Base-by-base conservation (phyloP, 176 grass and related monocot genomes). In the Avena insularis region DNA sequence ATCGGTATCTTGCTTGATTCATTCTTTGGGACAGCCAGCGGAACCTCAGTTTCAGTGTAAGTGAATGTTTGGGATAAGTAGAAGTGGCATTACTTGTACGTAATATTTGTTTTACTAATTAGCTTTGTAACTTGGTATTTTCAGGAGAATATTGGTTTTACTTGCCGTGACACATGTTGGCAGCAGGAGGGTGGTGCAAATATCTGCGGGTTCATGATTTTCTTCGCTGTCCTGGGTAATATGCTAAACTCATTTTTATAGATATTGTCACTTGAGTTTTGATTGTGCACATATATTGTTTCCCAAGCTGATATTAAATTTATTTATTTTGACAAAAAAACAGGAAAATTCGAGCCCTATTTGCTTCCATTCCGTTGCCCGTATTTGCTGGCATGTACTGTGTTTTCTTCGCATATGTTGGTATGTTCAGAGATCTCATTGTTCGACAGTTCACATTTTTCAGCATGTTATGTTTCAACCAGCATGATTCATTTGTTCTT, bases 141-240 rank as follows among this genome's bases (percentile, higher is more conserved):
- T 3, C 79, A 99, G 97, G 94, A 99, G 73, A 99, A 99, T 92
- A 25, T 86, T 46, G 97, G 97, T n/a, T 73, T 91, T 99, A 78
- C 88, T 99, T 73, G 90, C 49, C 21, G 75, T 99, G 89, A 99
- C 94, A 46, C 87, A 79, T 33, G 78, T 99, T 78, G 97, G 97
- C 66, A 99, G 86, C 35, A 82, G 94, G 67, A 92, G 94, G 64
- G 97, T 99, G 40, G 97, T 99, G 49, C 97, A 99, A 79, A 96
- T 99, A 86, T 96, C 97, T 87, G 94, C 15, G 97, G 97, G 0
- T 99, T 96, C 83, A 99, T 99, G 97, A 94, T 99, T 80, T 99
- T 99, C 90, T 99, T 99, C 51, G 91, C 97, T 49, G 50, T 99
- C 49, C 94, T 99, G 16, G 97, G 97, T 99, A 96, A 67, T 50